phyloP scores from a whole-genome alignment of 2,329 filamentous ascomycete genomes.

The Hymenoscyphus linearis region DNA sequence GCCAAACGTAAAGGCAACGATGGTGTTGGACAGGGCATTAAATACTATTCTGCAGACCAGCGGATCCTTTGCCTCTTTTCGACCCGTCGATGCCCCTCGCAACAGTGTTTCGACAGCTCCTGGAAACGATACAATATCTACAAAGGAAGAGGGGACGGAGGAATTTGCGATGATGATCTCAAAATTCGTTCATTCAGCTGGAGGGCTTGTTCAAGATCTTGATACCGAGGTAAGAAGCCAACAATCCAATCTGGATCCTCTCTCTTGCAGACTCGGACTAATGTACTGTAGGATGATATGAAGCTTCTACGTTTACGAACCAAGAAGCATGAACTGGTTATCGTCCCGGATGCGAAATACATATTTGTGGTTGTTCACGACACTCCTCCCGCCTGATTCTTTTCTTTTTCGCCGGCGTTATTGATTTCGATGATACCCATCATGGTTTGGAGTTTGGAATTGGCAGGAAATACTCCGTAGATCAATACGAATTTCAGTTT shows the following conservation, averaged over 20 bases:
- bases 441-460: conserved; percentile 7
- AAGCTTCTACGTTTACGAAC: conserved; percentile 71
- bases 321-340: conserved; percentile 80
- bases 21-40: conserved; percentile 66
- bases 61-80: conserved; percentile 49
- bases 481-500: neutral
- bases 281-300: conserved; percentile 57
- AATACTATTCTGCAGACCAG: conserved; percentile 72
- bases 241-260: neutral
- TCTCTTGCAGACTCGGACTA: conserved; percentile 4
- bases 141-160: conserved; percentile 41
- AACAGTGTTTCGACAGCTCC: conserved; percentile 5
- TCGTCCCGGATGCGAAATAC: conserved; percentile 76
- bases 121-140: conserved; percentile 10
- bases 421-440: conserved; percentile 10
- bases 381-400: conserved; percentile 48
- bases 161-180: conserved; percentile 73
- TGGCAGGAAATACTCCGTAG: neutral
- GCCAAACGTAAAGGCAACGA: conserved; percentile 70
- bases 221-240: conserved; percentile 56
- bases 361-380: conserved; percentile 72
- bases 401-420: conserved; percentile 1
- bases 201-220: conserved; percentile 64
- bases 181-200: conserved; percentile 66
- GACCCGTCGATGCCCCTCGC: conserved; percentile 26